Base-by-base conservation (phyloP, 2,329 filamentous ascomycete genomes). In the Venturia aucupariae region DNA sequence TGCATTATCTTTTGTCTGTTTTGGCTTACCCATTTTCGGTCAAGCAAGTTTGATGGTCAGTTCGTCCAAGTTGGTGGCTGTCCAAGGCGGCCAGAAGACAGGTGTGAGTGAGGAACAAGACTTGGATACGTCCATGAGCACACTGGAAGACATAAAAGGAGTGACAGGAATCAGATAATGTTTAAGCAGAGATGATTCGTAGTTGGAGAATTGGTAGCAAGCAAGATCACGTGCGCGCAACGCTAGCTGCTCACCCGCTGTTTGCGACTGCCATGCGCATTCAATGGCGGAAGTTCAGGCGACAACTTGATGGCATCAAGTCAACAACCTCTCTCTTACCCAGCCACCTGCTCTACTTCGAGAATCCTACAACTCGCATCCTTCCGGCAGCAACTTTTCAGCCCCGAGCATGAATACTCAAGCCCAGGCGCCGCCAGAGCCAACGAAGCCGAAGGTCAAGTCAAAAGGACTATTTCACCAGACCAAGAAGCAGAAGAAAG, bases 391-490 rank as follows among this genome's bases (percentile, higher is more conserved):
- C 46, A 15, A 27, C 10, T 22, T 5, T 27, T 22, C 46, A 51
- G 4, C 13, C 46, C 15, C 46, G 46, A 51, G 10, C 5, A 51
- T 51, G 46, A 51, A 27, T 22, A 27, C 10, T 27, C 46, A 51
- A 15, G 46, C n/a, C 46, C 46, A 51, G 46, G 2, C 46, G 46
- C n/a, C 22, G 46, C 46, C 46, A 13, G 22, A 51, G 22, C 8
- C 46, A 51, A 15, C 22, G 15, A 27, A 27, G 22, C 46, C 46
- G 22, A 51, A 51, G 24, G 46, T 13, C 11, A 51, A 51, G 6
- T 70, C 72, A 10, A 69, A 71, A 27, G 67, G 72, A 62, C 74
- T 72, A 42, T 70, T 75, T 59, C 73, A 73, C 67, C 71, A 70
- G 63, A 73, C 74, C 44, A 69, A 72, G 1, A 68, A 69, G 38